A percentile compares a stretch with the other conserved stretches of the same genome.
Evolutionary conservation across 1,284 basidiomycete species (phyloP).

Genomic region (Ustilago shanxiensis): DNA sequence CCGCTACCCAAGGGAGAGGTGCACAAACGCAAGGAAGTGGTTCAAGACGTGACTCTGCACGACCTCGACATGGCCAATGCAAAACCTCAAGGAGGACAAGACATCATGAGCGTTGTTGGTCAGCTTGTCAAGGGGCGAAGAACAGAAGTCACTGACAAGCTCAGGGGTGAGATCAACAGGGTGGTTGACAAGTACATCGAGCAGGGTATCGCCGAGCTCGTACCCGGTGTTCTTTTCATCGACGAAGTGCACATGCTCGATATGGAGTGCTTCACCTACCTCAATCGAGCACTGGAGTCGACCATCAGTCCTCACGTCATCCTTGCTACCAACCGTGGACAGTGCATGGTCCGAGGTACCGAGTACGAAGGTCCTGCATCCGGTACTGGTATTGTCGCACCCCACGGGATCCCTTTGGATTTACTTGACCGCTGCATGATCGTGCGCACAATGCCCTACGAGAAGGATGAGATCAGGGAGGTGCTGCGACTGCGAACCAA

Average conservation of each 20-base stretch:
- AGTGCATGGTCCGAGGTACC: slow-evolving; percentile 90
- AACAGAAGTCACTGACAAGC: slow-evolving; percentile 97
- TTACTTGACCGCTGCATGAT: slow-evolving; percentile 96
- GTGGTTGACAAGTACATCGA: slow-evolving; percentile 98
- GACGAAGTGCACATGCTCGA: slow-evolving; percentile 99
- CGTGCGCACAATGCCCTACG: slow-evolving; percentile 89
- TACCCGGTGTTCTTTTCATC: slow-evolving; percentile 97
- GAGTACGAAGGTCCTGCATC: slow-evolving; percentile 72
- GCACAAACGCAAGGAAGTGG: slow-evolving; percentile 95
- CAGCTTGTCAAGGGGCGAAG: slow-evolving; percentile 92
- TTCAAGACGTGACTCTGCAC: slow-evolving; percentile 96
- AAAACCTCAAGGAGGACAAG: slow-evolving; percentile 90
- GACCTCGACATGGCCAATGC: slow-evolving; percentile 98
- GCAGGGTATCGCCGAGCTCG: slow-evolving; percentile 96
- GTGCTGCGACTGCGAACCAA: slow-evolving; percentile 88
- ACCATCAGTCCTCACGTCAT: slow-evolving; percentile 97
- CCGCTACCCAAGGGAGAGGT: slow-evolving; percentile 98
- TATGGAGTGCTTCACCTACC: slow-evolving; percentile 98
- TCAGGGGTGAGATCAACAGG: slow-evolving; percentile 94
- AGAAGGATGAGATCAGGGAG: slow-evolving; percentile 84
- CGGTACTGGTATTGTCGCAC: slow-evolving; percentile 81
- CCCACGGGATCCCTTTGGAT: slow-evolving; percentile 95
- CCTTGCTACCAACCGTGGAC: slow-evolving; percentile 94
- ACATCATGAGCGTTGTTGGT: slow-evolving; percentile 99
- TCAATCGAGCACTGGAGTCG: slow-evolving; percentile 94